phyloP scores from a whole-genome alignment of 768 basidiomycete genomes.

The Hypsizygus marmoreus region DNA sequence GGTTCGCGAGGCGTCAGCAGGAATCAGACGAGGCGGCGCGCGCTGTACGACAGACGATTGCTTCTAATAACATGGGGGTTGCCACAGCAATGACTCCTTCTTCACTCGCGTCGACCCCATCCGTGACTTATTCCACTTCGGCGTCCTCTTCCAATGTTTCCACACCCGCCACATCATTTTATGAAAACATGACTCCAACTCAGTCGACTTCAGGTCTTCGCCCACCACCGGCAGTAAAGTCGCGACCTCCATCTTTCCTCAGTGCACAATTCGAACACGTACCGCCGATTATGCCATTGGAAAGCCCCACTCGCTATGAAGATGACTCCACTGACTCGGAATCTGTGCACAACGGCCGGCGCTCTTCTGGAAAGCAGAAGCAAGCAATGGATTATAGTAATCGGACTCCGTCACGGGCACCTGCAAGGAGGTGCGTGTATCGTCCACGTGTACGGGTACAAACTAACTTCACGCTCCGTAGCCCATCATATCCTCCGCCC shows the following conservation, averaged over 20 bases:
- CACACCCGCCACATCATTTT: constrained; percentile 19
- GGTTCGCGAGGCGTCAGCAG: constrained; percentile 57
- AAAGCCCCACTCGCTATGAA: constrained; percentile 60
- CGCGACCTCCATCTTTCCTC: constrained; percentile 36
- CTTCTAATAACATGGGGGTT: constrained; percentile 23
- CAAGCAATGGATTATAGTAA: constrained; percentile 22
- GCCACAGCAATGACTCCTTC: constrained; percentile 6
- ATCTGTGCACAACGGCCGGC: constrained; percentile 30
- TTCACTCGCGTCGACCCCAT: constrained; percentile 10
- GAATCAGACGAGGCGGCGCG: constrained; percentile 57
- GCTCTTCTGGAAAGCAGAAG: constrained; percentile 22
- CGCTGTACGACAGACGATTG: constrained; percentile 38
- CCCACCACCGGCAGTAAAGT: constrained; percentile 29
- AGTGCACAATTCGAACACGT: constrained; percentile 19
- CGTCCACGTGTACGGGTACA: constrained; percentile 3
- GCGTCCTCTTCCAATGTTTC: constrained; percentile 17
- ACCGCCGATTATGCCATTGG: constrained; percentile 57
- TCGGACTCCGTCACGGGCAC: constrained; percentile 28
- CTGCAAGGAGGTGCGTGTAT: constrained; percentile 37
- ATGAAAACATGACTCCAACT: constrained; percentile 10
- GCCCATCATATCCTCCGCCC: constrained; percentile 50
- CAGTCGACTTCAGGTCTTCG: constrained; percentile 22
- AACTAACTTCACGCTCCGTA: constrained; percentile 11
- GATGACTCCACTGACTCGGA: constrained; percentile 51
- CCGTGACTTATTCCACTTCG: constrained; percentile 13